Evolutionary conservation across 1,284 basidiomycete species (phyloP).

Genomic region (Melanopsichium pennsylvanicum): DNA sequence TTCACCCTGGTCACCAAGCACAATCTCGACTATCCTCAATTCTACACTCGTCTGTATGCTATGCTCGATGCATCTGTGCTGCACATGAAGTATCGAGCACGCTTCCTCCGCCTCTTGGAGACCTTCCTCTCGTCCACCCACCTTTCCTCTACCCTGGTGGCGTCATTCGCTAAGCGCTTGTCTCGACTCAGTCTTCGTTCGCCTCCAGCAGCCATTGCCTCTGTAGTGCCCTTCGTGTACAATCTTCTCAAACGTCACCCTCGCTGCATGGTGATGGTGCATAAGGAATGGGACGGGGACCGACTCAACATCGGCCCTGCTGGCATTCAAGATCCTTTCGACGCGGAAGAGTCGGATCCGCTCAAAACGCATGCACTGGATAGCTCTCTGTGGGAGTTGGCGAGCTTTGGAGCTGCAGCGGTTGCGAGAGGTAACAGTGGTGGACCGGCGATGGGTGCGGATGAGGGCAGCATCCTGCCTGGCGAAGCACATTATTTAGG

Average conservation of each 20-base stretch:
- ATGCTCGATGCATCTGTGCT: constrained; percentile 80
- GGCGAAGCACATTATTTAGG: constrained; percentile 80
- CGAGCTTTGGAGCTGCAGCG: constrained; percentile 71
- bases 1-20: constrained; percentile 91
- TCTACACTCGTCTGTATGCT: constrained; percentile 91
- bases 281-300: constrained; percentile 68
- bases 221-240: constrained; percentile 91
- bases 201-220: constrained; percentile 87
- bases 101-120: constrained; percentile 92
- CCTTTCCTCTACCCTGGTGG: constrained; percentile 84
- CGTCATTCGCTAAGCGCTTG: constrained; percentile 92
- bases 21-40: constrained; percentile 94
- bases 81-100: constrained; percentile 88
- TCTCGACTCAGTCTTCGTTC: constrained; percentile 83
- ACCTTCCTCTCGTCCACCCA: constrained; percentile 91
- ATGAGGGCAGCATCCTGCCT: constrained; percentile 20
- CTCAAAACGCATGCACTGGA: constrained; percentile 80
- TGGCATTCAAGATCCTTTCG: constrained; percentile 70
- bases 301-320: constrained; percentile 55
- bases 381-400: constrained; percentile 91
- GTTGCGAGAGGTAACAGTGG: constrained; percentile 21
- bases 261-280: constrained; percentile 89
- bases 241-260: constrained; percentile 93
- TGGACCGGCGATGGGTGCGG: constrained; percentile 14
- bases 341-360: constrained; percentile 76